Percentiles rank a stretch among this genome's conserved stretches.
Conservation (phyloP, 2,329 filamentous ascomycete genomes). For the Pseudocercospora cruenta region DNA sequence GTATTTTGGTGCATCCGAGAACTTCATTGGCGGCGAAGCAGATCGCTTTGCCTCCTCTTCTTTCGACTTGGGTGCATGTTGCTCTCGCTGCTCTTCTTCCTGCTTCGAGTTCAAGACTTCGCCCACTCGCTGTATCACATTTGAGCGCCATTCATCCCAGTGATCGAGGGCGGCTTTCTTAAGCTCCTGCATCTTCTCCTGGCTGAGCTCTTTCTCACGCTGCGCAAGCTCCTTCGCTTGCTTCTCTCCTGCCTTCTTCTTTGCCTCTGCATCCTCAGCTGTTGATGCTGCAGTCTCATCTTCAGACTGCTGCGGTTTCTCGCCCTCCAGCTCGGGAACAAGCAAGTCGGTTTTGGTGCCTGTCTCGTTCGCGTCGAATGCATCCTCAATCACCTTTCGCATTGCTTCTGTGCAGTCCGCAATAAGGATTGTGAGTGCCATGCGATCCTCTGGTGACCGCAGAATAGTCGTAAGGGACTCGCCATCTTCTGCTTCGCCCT, state of each 20-base stretch:
- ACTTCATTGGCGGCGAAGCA: constrained; percentile 27
- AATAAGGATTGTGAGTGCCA: constrained; percentile 51
- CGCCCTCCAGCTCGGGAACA: constrained; percentile 36
- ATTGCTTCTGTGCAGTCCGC: constrained; percentile 51
- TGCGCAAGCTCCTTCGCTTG: constrained; percentile 39
- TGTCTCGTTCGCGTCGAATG: constrained; percentile 45
- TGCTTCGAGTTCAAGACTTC: constrained; percentile 60
- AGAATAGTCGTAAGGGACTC: constrained; percentile 52
- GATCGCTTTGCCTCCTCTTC: constrained; percentile 11
- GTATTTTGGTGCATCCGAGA: constrained; percentile 31
- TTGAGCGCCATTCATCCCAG: constrained; percentile 80
- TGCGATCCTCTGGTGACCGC: constrained; percentile 45
- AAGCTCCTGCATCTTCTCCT: constrained; percentile 62
- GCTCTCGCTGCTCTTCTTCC: constrained; percentile 37
- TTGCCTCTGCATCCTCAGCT: constrained; percentile 13
- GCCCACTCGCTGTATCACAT: constrained; percentile 69
- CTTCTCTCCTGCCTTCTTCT: constrained; percentile 28
- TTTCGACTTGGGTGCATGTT: constrained; percentile 22
- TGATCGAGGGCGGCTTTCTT: constrained; percentile 70
- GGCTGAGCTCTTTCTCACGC: constrained; percentile 55
- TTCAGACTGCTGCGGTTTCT: constrained; percentile 22
- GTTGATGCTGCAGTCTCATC: constrained; percentile 11
- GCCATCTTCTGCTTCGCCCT: constrained; percentile 33
- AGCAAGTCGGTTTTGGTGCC: constrained; percentile 35
- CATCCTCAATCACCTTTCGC: constrained; percentile 48